Conservation (phyloP, 192 early-diverging fungal genomes). For the Linnemannia hyalina region DNA sequence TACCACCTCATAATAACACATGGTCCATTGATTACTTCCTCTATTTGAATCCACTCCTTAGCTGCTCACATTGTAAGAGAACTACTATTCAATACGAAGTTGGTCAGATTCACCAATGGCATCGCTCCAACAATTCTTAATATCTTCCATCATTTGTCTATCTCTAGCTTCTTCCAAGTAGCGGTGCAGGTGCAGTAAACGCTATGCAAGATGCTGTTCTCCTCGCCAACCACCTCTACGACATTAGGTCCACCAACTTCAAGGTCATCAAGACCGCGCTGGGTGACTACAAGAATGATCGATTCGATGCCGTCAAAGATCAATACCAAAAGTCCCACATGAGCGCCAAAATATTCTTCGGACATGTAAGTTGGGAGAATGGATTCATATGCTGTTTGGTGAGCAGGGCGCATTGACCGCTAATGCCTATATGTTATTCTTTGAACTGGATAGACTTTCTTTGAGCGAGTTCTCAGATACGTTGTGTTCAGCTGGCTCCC, state of each 20-base stretch:
- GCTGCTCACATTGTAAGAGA: neutral
- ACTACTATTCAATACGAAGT: too few relatives aligned
- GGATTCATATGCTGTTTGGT: too few relatives aligned
- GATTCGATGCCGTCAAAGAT: neutral
- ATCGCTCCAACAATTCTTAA: too few relatives aligned
- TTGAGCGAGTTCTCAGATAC: neutral
- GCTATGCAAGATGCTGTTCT: slow-evolving; percentile 3
- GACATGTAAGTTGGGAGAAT: neutral
- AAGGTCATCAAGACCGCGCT: neutral
- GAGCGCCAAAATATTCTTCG: neutral
- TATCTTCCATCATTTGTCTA: too few relatives aligned
- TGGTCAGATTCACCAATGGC: too few relatives aligned
- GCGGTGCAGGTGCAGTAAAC: slow-evolving; percentile 7
- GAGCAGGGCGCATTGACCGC: too few relatives aligned
- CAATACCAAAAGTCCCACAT: neutral
- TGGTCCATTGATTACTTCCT: too few relatives aligned
- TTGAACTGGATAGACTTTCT: neutral
- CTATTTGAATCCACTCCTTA: neutral
- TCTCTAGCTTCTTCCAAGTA: slow-evolving; percentile 20
- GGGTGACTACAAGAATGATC: neutral
- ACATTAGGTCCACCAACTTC: neutral
- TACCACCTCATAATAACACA: neutral
- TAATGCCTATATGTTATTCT: neutral
- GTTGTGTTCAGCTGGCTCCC: slow-evolving; percentile 22
- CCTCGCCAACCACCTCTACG: slow-evolving; percentile 2